Evolutionary conservation across 176 grass and related monocot species (phyloP).

Genomic region (Areca catechu): DNA sequence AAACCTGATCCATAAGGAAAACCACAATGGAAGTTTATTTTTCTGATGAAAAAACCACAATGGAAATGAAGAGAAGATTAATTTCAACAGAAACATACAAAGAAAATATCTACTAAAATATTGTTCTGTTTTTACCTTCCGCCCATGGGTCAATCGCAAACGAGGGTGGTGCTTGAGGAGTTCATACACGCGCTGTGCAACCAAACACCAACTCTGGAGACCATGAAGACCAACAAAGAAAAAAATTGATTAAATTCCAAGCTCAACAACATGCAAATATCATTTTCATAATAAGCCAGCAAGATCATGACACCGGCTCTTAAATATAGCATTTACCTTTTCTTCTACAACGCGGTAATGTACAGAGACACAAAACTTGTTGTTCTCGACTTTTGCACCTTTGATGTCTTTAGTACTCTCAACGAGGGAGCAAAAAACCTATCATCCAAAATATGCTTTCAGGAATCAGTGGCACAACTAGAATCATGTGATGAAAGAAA

Average conservation of each 20-base stretch:
- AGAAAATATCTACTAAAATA: background rate
- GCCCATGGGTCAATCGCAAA: constrained; percentile 34
- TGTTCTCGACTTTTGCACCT: constrained; percentile 80
- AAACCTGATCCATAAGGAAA: constrained; percentile 19
- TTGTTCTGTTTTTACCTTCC: constrained; percentile 26
- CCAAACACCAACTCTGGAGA: constrained; percentile 29
- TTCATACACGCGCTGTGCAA: constrained; percentile 22
- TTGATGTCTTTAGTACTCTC: constrained; percentile 57
- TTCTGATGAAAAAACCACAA: too few relatives aligned
- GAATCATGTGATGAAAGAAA: too few relatives aligned
- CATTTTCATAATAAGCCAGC: too few relatives aligned
- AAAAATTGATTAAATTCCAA: too few relatives aligned
- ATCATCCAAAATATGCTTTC: constrained; percentile 2
- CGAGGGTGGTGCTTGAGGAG: constrained; percentile 31
- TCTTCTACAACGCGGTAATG: constrained; percentile 80
- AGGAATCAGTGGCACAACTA: too few relatives aligned
- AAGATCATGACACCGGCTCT: too few relatives aligned
- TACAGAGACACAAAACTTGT: constrained; percentile 89
- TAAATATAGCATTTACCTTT: constrained; percentile 26
- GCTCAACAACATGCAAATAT: too few relatives aligned
- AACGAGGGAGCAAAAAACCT: constrained; percentile 72
- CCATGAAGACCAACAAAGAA: background rate
- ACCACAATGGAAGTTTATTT: too few relatives aligned
- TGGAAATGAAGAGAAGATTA: background rate
- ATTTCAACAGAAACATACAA: background rate